Evolutionary conservation across 148 eudicot species (phyloP), one percentile per base, ranked within the genome.

Genomic region (Simmondsia chinensis): DNA sequence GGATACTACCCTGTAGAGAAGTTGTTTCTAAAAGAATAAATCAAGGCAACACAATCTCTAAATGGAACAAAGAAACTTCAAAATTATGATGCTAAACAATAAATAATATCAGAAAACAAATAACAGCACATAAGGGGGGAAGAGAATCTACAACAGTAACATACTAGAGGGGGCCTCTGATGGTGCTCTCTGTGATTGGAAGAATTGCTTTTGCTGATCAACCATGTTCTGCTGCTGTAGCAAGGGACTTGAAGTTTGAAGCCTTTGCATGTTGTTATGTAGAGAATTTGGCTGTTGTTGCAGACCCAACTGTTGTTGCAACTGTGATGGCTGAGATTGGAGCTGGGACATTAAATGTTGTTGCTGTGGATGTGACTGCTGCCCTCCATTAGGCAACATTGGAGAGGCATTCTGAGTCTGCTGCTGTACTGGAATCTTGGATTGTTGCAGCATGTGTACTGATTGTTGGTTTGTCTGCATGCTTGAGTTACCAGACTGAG

Each of bases 201-300:
- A 68, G 34, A 81, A 49, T 59, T 75, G 83, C 63, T 89, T 85
- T 64, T 81, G 97, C 51, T 74, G 97, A 66, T 91, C 97, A 47
- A 65, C 60, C 39, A 72, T 33, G 64, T 66, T 78, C 51, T 71
- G 97, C 26, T 80, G 77, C 53, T 76, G 95, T 64, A 78, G 85
- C 61, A 82, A 56, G 31, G 82, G 60, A 46, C 68, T 80, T 33
- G 86, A 58, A 50, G 73, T 43, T 70, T 79, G 95, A 34, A 74
- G 63, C 60, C 91, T 72, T 50, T 88, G 97, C 83, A 83, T 70
- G 40, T 77, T 79, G 22, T 75, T 80, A 31, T 61, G 94, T 42
- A 82, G 33, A 25, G 76, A 38, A 66, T 69, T 86, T 52, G 70
- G 30, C 58, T 69, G 87, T 38, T 77, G 94, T 55, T 80, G 94